These are phyloP conservation scores for Pleurotus eryngii DNA, from an alignment of 768 basidiomycete species.

Conservation along the genomic window DNA sequence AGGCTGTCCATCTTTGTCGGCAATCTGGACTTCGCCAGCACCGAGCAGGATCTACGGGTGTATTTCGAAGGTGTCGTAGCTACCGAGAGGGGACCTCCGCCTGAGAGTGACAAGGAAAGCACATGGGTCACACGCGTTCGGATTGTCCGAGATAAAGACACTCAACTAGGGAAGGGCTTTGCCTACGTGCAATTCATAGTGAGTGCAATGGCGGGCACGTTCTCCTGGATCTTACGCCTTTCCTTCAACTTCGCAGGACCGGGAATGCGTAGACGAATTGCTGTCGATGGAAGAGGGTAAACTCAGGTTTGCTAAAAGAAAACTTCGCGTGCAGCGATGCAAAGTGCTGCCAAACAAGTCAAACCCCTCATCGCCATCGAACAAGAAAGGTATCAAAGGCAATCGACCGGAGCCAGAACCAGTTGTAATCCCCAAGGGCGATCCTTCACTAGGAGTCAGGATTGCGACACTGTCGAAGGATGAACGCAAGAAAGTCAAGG, in stretches of 20 bases:
- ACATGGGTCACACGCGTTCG: conserved; percentile 84
- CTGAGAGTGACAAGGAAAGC: conserved; percentile 22
- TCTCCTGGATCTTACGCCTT: neutral
- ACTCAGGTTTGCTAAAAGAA: conserved; percentile 91
- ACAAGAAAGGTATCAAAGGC: conserved; percentile 15
- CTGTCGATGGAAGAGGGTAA: conserved; percentile 73
- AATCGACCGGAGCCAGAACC: conserved; percentile 10
- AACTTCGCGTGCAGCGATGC: conserved; percentile 87
- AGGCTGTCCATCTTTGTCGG: conserved; percentile 88
- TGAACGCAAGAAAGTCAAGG: conserved; percentile 81
- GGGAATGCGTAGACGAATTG: conserved; percentile 89
- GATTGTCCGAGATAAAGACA: conserved; percentile 85
- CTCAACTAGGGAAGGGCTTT: conserved; percentile 93
- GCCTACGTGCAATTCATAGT: conserved; percentile 89
- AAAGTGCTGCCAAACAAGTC: conserved; percentile 59
- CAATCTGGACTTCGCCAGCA: conserved; percentile 87
- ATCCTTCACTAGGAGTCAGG: conserved; percentile 77
- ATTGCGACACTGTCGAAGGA: conserved; percentile 78
- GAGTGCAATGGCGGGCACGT: conserved; percentile 23
- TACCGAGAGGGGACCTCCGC: conserved; percentile 64
- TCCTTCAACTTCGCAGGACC: conserved; percentile 52
- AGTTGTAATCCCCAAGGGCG: conserved; percentile 62
- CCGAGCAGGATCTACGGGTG: conserved; percentile 82
- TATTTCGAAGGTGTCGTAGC: conserved; percentile 82
- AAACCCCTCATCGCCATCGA: conserved; percentile 14